phyloP scores from a whole-genome alignment of 805 yeast genomes.

The Komagataella ulmi region DNA sequence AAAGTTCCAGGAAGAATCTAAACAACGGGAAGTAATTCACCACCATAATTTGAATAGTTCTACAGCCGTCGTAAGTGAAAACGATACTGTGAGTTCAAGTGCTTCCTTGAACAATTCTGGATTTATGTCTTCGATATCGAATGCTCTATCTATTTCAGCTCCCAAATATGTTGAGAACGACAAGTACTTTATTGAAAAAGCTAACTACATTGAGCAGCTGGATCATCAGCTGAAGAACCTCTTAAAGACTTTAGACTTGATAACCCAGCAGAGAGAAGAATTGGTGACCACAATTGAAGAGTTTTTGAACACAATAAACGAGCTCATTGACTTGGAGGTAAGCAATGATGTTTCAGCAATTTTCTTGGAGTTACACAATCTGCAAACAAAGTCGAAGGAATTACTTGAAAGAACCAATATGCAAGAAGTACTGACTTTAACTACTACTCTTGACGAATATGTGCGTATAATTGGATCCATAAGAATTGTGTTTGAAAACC shows the following conservation, averaged over 20 bases:
- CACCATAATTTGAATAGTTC: conserved; percentile 9
- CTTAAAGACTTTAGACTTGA: conserved; percentile 57
- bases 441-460: conserved; percentile 82
- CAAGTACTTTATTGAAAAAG: conserved; percentile 60
- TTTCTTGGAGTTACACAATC: conserved; percentile 55
- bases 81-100: conserved; percentile 13
- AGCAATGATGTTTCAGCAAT: conserved; percentile 52
- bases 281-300: conserved; percentile 59
- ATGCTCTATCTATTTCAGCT: conserved; percentile 49
- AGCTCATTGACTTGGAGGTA: conserved; percentile 63
- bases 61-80: conserved; percentile 7
- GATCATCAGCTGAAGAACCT: conserved; percentile 64
- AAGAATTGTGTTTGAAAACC: conserved; percentile 57
- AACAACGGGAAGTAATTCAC: conserved; percentile 43
- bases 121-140: conserved; percentile 55
- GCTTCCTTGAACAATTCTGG: conserved; percentile 28
- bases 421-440: conserved; percentile 79
- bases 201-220: conserved; percentile 51
- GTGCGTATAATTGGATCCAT: conserved; percentile 65
- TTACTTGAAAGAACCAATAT: conserved; percentile 63
- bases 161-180: conserved; percentile 66
- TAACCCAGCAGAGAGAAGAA: conserved; percentile 66
- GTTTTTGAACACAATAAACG: conserved; percentile 34
- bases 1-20: conserved; percentile 54
- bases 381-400: conserved; percentile 60